Evolutionary conservation across 495 filamentous ascomycete genomes (phyloP).

Genomic region (Penicillium taxi): DNA sequence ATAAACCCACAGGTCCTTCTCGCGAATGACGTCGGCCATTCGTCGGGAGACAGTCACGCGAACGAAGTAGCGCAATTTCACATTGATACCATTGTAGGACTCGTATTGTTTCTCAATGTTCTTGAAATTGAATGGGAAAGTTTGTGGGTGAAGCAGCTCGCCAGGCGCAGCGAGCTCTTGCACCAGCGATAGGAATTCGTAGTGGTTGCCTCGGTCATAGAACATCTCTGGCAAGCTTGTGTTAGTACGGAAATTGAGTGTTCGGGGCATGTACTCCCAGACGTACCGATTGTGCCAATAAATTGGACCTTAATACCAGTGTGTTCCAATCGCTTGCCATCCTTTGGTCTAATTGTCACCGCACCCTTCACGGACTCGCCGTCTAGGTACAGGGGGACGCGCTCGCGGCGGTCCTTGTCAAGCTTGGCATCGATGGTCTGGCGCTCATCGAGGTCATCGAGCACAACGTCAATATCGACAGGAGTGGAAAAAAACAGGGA

Average conservation of each 20-base stretch:
- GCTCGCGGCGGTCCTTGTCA: constrained; percentile 93
- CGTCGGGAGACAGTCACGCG: constrained; percentile 91
- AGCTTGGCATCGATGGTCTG: constrained; percentile 95
- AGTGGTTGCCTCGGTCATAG: constrained; percentile 97
- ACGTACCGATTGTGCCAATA: constrained; percentile 90
- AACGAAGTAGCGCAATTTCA: constrained; percentile 96
- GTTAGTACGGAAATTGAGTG: constrained; percentile 1
- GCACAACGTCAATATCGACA: constrained; percentile 96
- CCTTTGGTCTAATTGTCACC: constrained; percentile 92
- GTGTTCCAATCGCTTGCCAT: constrained; percentile 96
- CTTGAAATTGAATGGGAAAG: constrained; percentile 99
- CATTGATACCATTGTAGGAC: constrained; percentile 99
- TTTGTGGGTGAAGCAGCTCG: constrained; percentile 96
- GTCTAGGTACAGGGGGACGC: constrained; percentile 94
- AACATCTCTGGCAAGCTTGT: constrained; percentile 76
- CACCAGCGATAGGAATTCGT: constrained; percentile 94
- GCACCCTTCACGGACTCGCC: constrained; percentile 95
- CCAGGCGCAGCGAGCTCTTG: constrained; percentile 95
- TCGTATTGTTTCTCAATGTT: constrained; percentile 99
- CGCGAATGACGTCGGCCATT: constrained; percentile 95
- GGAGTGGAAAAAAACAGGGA: constrained; percentile 98
- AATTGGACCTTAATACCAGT: constrained; percentile 99
- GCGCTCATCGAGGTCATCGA: constrained; percentile 89
- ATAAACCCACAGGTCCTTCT: constrained; percentile 99
- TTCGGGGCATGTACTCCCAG: background rate